Base-by-base conservation (phyloP, 2,329 filamentous ascomycete species). In the Pseudogymnoascus sp. region DNA sequence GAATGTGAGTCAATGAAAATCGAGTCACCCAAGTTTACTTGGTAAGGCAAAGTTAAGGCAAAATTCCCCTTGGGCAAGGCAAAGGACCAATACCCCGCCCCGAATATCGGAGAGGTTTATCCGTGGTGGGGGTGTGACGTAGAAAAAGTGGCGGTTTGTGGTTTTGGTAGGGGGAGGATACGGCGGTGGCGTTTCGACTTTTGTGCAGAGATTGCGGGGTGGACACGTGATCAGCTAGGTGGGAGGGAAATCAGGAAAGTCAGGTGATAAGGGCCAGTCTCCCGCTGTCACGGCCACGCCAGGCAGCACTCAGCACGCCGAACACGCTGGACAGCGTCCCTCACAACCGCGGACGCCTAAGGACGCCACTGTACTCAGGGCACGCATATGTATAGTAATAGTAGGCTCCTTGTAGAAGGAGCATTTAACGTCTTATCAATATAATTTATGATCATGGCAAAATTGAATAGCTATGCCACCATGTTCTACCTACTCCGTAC, bases 1-100 rank as follows among this genome's bases (percentile, higher is more conserved):
- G 46, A 56, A 56, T 31, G 46, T 56, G 46, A 56, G 46, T 56
- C 46, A 56, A 56, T 56, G 46, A 56, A 56, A 56, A 56, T 56
- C 46, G 46, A 56, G 46, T 56, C 46, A 34, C 46, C 46, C 46
- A 31, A 56, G 25, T 18, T 34, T 34, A 31, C 25, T 18, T 56
- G 25, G 46, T 18, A 18, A 31, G 46, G 46, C 46, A 56, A 56
- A 46, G 12, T 11, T 34, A 12, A 34, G 31, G 31, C 31, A 31
- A 31, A 46, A 25, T 46, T 46, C 42, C 42, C 42, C 42, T 43
- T 46, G 42, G 31, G 25, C 5, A 28, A 31, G 25, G 25, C 46
- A 34, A 56, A 31, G 12, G 25, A 8, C 46, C 18, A 56, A 56
- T 56, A 56, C 46, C 46, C 46, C 46, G 46, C 46, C 46, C 46